A percentile compares a stretch with the other conserved stretches of the same genome.
phyloP scores from a whole-genome alignment of 176 grass and related monocot species.

The Guadua angustifolia region DNA sequence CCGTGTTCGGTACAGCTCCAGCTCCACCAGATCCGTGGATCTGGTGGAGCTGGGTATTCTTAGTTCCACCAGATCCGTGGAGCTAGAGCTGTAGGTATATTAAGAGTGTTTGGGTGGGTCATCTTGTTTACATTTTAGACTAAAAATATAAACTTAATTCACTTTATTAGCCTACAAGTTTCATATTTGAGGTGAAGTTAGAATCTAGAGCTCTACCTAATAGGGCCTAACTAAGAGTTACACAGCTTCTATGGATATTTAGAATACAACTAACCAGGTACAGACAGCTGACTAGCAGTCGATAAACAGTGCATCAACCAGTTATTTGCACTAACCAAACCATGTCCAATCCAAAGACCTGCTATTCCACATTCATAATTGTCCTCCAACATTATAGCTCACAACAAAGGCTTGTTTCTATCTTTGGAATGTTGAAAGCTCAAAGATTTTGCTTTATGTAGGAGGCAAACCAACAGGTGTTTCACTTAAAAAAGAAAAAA shows the following conservation, averaged over 20 bases:
- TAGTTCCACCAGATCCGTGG: too few species aligned
- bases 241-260: neutral
- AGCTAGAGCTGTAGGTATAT: too few species aligned
- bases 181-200: too few species aligned
- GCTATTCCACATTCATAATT: neutral
- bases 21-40: too few species aligned
- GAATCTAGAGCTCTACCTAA: too few species aligned
- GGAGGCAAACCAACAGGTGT: neutral
- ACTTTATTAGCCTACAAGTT: too few species aligned
- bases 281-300: neutral
- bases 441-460: neutral
- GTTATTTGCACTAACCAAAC: neutral
- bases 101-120: too few species aligned
- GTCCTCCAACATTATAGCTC: neutral
- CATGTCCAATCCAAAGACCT: neutral
- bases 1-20: too few species aligned
- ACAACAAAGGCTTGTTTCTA: neutral
- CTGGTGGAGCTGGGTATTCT: too few species aligned
- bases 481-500: neutral
- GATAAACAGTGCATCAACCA: conserved; percentile 36
- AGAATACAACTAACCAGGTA: conserved; percentile 4
- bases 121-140: too few species aligned
- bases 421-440: neutral
- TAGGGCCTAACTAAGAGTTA: neutral
- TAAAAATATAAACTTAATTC: too few species aligned